phyloP scores from a whole-genome alignment of 176 grass and related monocot genomes.

The Eragrostis curvula region DNA sequence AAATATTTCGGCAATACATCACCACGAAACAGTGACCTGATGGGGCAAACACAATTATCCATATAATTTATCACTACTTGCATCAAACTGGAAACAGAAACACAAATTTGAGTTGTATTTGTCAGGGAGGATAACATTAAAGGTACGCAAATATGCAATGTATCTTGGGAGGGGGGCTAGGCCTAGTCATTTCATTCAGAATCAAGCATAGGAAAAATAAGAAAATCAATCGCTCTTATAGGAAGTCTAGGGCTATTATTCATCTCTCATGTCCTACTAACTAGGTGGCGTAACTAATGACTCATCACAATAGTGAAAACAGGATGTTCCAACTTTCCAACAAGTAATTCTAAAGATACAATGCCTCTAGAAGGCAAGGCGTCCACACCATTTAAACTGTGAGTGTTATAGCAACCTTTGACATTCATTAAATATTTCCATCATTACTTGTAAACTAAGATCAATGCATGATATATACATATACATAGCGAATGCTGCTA shows the following conservation, averaged over 20 bases:
- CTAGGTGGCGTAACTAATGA: not conserved
- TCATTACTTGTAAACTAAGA: not conserved
- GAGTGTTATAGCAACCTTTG: not conserved
- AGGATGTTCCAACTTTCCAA: not conserved
- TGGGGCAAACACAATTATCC: not conserved
- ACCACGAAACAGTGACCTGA: not conserved
- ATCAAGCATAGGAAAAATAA: too few relatives aligned
- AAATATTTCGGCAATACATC: not conserved
- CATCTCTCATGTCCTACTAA: not conserved
- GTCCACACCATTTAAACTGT: not conserved
- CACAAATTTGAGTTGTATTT: slow-evolving; percentile 11
- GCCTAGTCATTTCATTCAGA: not conserved
- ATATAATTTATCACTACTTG: too few relatives aligned
- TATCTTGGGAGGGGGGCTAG: not conserved
- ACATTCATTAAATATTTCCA: not conserved
- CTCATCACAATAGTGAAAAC: not conserved
- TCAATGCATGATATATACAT: not conserved
- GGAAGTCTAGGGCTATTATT: not conserved
- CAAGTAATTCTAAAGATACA: not conserved
- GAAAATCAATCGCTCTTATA: too few relatives aligned
- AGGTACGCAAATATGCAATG: slow-evolving; percentile 19
- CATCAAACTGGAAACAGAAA: not conserved
- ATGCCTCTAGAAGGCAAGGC: not conserved
- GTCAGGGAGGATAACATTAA: not conserved
- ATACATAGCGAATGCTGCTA: not conserved